Conservation (phyloP, 2,329 filamentous ascomycete species). For the Colletotrichum lupini region DNA sequence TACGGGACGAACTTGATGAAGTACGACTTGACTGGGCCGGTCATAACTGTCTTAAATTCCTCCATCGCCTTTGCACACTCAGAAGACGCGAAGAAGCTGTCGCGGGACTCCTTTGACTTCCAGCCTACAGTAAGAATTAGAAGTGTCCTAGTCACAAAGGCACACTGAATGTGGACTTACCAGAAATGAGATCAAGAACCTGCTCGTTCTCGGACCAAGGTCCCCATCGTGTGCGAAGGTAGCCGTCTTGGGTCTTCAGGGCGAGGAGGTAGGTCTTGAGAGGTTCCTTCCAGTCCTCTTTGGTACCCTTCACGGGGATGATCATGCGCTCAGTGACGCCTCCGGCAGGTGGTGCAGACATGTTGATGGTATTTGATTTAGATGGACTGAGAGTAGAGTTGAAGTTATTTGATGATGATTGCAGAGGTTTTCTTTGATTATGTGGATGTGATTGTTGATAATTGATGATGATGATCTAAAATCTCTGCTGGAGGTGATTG, state of each 20-base stretch:
- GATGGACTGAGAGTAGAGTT: not conserved
- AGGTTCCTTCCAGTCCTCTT: slow-evolving; percentile 29
- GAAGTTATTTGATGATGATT: not conserved
- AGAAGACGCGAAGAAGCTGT: slow-evolving; percentile 19
- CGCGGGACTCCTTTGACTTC: slow-evolving; percentile 24
- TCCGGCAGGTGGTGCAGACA: slow-evolving; percentile 12
- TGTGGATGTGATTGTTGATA: not conserved
- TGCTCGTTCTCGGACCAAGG: slow-evolving; percentile 31
- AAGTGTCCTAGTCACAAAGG: accelerated
- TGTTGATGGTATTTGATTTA: not conserved
- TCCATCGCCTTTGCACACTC: slow-evolving; percentile 10
- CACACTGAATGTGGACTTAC: not conserved
- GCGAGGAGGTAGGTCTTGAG: slow-evolving; percentile 30
- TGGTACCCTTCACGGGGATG: slow-evolving; percentile 19
- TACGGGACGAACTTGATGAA: slow-evolving; percentile 31
- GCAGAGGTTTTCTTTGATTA: not conserved
- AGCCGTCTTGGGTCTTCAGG: slow-evolving; percentile 21
- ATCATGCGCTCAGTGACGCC: slow-evolving; percentile 29
- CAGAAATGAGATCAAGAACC: slow-evolving; percentile 23
- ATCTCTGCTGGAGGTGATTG: not conserved
- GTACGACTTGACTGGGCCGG: slow-evolving; percentile 15
- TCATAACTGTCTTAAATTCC: slow-evolving; percentile 15
- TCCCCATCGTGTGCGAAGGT: slow-evolving; percentile 30
- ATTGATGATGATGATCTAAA: not conserved
- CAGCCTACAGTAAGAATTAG: slow-evolving; percentile 14